Evolutionary conservation across 345 rosid genomes (phyloP).

Genomic region (Populus ilicifolia): DNA sequence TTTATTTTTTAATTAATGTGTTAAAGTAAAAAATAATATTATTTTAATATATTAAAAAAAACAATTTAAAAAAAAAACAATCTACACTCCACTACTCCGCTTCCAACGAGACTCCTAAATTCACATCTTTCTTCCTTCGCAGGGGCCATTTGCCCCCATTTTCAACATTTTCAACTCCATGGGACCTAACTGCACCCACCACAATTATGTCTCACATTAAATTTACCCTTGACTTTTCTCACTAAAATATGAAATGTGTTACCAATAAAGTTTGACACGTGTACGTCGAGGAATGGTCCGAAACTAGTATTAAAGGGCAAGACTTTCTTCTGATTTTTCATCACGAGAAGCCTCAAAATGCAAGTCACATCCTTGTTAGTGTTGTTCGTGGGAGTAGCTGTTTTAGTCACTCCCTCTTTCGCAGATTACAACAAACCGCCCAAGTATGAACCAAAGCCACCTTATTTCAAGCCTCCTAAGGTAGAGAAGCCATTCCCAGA

Average conservation of each 20-base stretch:
- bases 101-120: no score
- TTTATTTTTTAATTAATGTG: no score
- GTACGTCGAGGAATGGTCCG: not conserved
- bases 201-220: not conserved
- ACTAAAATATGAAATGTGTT: not conserved
- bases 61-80: no score
- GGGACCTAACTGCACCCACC: not conserved
- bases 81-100: no score
- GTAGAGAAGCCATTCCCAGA: not conserved
- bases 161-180: not conserved
- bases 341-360: slow-evolving; percentile 17
- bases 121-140: not conserved
- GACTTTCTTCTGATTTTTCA: not conserved
- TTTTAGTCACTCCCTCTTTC: slow-evolving; percentile 20
- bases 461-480: not conserved
- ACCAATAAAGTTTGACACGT: not conserved
- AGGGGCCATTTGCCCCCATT: not conserved
- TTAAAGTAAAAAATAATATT: no score
- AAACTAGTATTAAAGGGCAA: slow-evolving; percentile 12
- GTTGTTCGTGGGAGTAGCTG: slow-evolving; percentile 25
- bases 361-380: slow-evolving; percentile 9
- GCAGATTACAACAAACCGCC: not conserved
- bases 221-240: not conserved
- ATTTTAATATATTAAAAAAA: no score
- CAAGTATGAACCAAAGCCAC: not conserved